Evolutionary conservation across 2,329 filamentous ascomycete species (phyloP), one percentile per base, ranked within the genome.

Genomic region (Grosmannia clavigera): DNA sequence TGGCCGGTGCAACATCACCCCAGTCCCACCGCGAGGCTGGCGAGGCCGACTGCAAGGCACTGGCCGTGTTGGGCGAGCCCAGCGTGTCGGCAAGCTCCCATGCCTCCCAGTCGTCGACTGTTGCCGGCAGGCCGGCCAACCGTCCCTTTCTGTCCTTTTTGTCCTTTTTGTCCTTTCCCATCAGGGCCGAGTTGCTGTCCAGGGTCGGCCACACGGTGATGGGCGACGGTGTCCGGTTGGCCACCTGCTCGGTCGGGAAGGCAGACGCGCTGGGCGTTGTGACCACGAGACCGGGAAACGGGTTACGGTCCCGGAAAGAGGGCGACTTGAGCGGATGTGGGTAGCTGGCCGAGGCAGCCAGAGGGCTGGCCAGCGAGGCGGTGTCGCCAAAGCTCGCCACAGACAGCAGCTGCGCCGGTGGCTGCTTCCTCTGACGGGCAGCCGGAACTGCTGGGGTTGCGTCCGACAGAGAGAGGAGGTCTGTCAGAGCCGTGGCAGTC

Each of bases 221-320:
- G 2, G 77, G 75, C 0, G 74, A 72, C 0, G 72, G 67, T 10
- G 72, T 71, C 40, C 71, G 71, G 25, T 73, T 70, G 31, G 27
- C 50, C 2, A 58, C 61, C n/a, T 67, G 68, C 4, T 70, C 68
- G 5, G 69, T 67, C 2, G 67, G 65, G 53, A 72, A 70, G 31
- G 71, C 67, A 11, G 70, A 65, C 16, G 68, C 67, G 27, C 69
- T 69, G 2, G 74, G 74, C 2, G 76, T 78, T 56, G 76, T 73
- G 50, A 82, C 69, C 4, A 72, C 73, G 16, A 81, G 69, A 2
- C 77, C 75, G 1, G 75, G 73, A 62, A 80, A 81, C 0, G 79
- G 78, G 61, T 81, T 82, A 50, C 78, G 75, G 19, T 79, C 74
- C 46, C 78, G 75, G 60, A 79, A 81, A 1, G 79, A 79, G 0